phyloP scores from a whole-genome alignment of 2,329 filamentous ascomycete genomes.

The Corynespora cassiicola region DNA sequence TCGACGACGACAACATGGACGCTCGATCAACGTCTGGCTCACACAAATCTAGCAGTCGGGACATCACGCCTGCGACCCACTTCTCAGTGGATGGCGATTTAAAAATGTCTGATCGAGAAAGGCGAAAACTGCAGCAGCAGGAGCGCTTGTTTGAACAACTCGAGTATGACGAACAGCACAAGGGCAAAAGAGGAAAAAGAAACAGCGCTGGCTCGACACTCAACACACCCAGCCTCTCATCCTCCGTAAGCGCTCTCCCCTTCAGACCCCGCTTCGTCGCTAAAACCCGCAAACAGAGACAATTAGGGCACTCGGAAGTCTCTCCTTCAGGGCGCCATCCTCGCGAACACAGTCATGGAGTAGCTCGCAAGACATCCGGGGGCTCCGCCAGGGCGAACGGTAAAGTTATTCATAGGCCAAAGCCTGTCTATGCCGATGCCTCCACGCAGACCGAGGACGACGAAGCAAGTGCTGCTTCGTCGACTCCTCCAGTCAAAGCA shows the following conservation, averaged over 20 bases:
- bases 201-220: slow-evolving; percentile 62
- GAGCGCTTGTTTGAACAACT: slow-evolving; percentile 68
- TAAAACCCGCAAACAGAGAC: slow-evolving; percentile 40
- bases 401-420: slow-evolving; percentile 32
- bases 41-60: slow-evolving; percentile 64
- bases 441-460: slow-evolving; percentile 42
- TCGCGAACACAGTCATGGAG: slow-evolving; percentile 42
- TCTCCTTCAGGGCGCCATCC: slow-evolving; percentile 41
- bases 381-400: slow-evolving; percentile 49
- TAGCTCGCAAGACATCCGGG: slow-evolving; percentile 42
- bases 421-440: slow-evolving; percentile 39
- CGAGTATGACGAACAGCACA: slow-evolving; percentile 63
- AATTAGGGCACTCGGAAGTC: slow-evolving; percentile 41
- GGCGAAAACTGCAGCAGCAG: slow-evolving; percentile 67
- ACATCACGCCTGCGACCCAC: slow-evolving; percentile 65
- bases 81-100: slow-evolving; percentile 54
- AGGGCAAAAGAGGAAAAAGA: slow-evolving; percentile 61
- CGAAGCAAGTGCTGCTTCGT: slow-evolving; percentile 9
- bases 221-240: slow-evolving; percentile 55
- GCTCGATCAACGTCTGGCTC: slow-evolving; percentile 64
- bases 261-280: slow-evolving; percentile 19
- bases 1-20: slow-evolving; percentile 64
- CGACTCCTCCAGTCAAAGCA: slow-evolving; percentile 15
- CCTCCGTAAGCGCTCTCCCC: slow-evolving; percentile 44
- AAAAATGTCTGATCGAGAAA: slow-evolving; percentile 67